Percentiles rank a stretch among this genome's conserved stretches.
Conservation (phyloP, 805 yeast genomes). For the Zygosaccharomyces bailii region DNA sequence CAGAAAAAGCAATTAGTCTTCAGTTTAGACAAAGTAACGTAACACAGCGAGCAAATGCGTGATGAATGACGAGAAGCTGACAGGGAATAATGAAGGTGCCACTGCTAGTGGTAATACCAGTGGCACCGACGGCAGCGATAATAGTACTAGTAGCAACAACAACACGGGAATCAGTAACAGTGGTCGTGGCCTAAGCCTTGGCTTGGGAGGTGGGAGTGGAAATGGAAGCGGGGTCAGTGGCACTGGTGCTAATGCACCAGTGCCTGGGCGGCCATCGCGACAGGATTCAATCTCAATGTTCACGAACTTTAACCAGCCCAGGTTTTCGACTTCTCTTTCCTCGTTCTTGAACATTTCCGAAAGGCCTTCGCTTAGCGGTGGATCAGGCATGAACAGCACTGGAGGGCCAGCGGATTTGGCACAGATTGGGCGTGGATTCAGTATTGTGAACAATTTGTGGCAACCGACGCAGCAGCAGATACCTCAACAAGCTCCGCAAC, state of each 20-base stretch:
- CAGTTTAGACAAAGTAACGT: not conserved
- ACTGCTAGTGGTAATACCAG: not conserved
- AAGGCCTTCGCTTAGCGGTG: conserved; percentile 15
- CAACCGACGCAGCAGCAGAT: conserved; percentile 19
- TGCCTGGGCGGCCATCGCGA: conserved; percentile 12
- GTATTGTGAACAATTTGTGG: conserved; percentile 32
- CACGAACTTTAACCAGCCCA: conserved; percentile 23
- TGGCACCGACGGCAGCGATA: conserved; percentile 1
- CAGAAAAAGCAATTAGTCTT: not conserved
- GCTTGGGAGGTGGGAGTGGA: not conserved
- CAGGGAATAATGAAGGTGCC: not conserved
- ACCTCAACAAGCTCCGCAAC: conserved; percentile 8
- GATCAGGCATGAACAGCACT: conserved; percentile 9
- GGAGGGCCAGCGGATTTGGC: conserved; percentile 17
- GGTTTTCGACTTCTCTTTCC: conserved; percentile 28
- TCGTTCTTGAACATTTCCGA: conserved; percentile 28
- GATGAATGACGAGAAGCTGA: conserved; percentile 8
- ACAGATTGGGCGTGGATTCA: conserved; percentile 32
- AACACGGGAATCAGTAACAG: not conserved
- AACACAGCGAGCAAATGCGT: conserved; percentile 6
- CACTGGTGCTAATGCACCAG: conserved; percentile 3
- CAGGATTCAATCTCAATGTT: conserved; percentile 28
- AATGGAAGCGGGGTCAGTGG: not conserved
- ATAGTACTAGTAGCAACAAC: not conserved
- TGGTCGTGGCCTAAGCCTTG: not conserved